These are phyloP conservation scores for Globisporangium recalcitrans DNA, from an alignment of 352 stramenopile genomes.

Conservation along the genomic window DNA sequence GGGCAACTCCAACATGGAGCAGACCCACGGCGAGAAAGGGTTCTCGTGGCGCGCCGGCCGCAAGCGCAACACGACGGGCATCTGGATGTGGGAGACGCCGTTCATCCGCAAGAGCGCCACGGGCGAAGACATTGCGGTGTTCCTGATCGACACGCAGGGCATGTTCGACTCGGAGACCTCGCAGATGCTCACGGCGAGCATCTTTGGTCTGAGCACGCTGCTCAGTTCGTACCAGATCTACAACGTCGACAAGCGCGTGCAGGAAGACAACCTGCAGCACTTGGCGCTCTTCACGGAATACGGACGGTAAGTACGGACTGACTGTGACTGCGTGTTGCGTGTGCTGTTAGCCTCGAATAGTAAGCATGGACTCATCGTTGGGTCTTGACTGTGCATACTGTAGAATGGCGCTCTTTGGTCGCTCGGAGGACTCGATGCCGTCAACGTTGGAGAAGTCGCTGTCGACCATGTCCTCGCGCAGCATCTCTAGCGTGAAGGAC, in stretches of 20 bases:
- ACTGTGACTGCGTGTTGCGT: not conserved
- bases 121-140: slow-evolving; percentile 90
- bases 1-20: slow-evolving; percentile 80
- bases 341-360: not conserved
- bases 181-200: slow-evolving; percentile 97
- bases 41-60: slow-evolving; percentile 96
- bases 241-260: slow-evolving; percentile 99
- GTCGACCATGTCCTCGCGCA: slow-evolving; percentile 35
- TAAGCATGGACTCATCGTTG: not conserved
- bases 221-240: slow-evolving; percentile 98
- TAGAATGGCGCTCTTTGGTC: slow-evolving; percentile 73
- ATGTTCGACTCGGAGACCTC: slow-evolving; percentile 99
- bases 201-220: slow-evolving; percentile 98
- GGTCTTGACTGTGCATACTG: slow-evolving; percentile 1
- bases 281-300: slow-evolving; percentile 99
- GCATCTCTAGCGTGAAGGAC: slow-evolving; percentile 18
- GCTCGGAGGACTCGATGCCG: slow-evolving; percentile 28
- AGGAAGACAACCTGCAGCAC: slow-evolving; percentile 99
- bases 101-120: slow-evolving; percentile 91
- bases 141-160: slow-evolving; percentile 98
- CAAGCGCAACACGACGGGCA: slow-evolving; percentile 98
- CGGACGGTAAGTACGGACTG: slow-evolving; percentile 65
- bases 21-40: slow-evolving; percentile 71
- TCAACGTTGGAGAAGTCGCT: slow-evolving; percentile 33
- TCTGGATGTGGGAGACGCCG: slow-evolving; percentile 99